Conservation (phyloP, 2,329 filamentous ascomycete genomes). For the Colletotrichum tropicale region DNA sequence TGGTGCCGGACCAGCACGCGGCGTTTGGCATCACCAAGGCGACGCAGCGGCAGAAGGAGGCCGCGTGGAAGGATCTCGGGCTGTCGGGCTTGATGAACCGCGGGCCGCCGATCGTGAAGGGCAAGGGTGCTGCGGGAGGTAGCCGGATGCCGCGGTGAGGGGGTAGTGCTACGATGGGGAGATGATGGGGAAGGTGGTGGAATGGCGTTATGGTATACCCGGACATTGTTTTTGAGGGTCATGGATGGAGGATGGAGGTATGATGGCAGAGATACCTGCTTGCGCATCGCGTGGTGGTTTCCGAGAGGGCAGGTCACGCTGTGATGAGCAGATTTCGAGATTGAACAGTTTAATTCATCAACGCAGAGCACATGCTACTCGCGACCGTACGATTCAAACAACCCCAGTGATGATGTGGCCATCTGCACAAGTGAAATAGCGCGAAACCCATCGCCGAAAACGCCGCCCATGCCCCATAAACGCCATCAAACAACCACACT, state of each 20-base stretch:
- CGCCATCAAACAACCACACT: conserved; percentile 15
- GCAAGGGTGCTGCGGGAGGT: conserved; percentile 18
- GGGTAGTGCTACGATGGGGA: neutral
- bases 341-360: neutral
- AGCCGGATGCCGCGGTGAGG: conserved; percentile 13
- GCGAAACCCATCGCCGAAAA: conserved; percentile 22
- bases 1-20: conserved; percentile 86
- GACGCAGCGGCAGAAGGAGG: conserved; percentile 72
- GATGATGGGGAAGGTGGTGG: neutral
- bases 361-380: neutral
- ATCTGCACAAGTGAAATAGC: neutral
- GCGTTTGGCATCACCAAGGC: conserved; percentile 86
- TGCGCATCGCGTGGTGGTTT: no score
- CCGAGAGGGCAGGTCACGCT: neutral
- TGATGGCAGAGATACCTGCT: no score
- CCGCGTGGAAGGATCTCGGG: conserved; percentile 80
- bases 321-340: neutral
- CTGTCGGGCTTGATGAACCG: conserved; percentile 72
- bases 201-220: conserved; percentile 16
- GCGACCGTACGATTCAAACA: neutral
- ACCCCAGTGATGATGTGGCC: neutral
- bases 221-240: neutral
- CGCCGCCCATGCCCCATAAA: conserved; percentile 24
- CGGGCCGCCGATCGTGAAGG: conserved; percentile 47
- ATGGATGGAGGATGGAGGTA: neutral